phyloP scores from a whole-genome alignment of 768 basidiomycete genomes.

The Clavaria fumosa region DNA sequence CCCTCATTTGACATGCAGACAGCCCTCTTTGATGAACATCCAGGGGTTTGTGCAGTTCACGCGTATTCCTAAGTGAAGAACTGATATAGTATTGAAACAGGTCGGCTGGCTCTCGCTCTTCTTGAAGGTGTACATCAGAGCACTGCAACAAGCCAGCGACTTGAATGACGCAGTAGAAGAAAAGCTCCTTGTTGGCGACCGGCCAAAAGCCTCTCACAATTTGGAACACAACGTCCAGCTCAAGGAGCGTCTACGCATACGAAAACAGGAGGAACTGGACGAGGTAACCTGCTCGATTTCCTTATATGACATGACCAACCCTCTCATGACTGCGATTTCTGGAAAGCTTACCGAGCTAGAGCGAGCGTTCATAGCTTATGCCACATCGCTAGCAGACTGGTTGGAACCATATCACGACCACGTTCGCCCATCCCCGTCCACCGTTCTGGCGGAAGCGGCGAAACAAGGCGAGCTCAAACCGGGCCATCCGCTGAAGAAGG shows the following conservation, averaged over 20 bases:
- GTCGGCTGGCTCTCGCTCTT: conserved; percentile 57
- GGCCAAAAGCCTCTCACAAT: conserved; percentile 47
- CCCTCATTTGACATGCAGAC: conserved; percentile 52
- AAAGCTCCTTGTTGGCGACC: conserved; percentile 66
- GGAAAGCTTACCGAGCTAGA: conserved; percentile 56
- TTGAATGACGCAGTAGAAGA: conserved; percentile 70
- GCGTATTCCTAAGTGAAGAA: background rate
- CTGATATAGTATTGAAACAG: conserved; percentile 23
- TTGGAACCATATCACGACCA: conserved; percentile 63
- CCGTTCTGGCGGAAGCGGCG: conserved; percentile 60
- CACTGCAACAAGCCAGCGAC: conserved; percentile 66
- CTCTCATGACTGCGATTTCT: conserved; percentile 5
- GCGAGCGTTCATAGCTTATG: conserved; percentile 38
- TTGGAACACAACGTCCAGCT: conserved; percentile 36
- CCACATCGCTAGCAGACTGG: conserved; percentile 53
- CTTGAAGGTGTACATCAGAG: conserved; percentile 63
- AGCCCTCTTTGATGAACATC: conserved; percentile 41
- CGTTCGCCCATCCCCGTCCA: conserved; percentile 51
- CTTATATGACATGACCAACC: conserved; percentile 1
- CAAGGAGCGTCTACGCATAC: conserved; percentile 39
- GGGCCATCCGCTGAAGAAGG: conserved; percentile 43
- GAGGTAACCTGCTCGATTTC: conserved; percentile 26
- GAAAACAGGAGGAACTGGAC: conserved; percentile 33
- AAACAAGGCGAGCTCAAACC: conserved; percentile 59
- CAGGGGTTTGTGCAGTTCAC: conserved; percentile 34